A percentile compares a stretch with the other conserved stretches of the same genome.
Conservation (phyloP, 768 basidiomycete genomes). For the Lactifluus rugatus region DNA sequence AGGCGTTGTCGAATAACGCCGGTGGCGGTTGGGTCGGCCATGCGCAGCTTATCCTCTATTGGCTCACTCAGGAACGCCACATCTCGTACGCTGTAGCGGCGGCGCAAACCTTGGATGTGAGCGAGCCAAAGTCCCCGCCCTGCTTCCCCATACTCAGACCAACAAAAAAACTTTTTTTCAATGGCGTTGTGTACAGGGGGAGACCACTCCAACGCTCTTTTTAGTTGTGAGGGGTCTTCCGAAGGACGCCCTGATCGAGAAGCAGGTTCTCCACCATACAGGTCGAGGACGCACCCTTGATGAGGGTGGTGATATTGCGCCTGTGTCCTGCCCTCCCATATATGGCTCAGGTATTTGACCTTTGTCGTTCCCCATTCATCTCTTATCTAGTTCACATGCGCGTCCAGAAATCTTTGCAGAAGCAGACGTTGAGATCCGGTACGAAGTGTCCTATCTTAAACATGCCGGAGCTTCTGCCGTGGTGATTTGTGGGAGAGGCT, state of each 20-base stretch:
- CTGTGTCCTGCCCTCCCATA: conserved; percentile 30
- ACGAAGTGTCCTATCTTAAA: conserved; percentile 4
- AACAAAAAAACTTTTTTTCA: background rate
- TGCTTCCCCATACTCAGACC: background rate
- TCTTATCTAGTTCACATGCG: conserved; percentile 1
- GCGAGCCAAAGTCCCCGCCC: background rate
- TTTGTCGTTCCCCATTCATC: background rate
- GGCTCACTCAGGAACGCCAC: conserved; percentile 42
- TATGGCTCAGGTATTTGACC: conserved; percentile 34
- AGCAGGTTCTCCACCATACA: conserved; percentile 65
- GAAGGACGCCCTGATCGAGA: conserved; percentile 63
- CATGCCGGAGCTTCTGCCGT: conserved; percentile 5
- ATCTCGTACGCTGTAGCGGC: conserved; percentile 34
- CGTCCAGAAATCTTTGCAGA: conserved; percentile 1
- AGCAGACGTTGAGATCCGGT: background rate
- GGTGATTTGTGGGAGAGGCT: conserved; percentile 17
- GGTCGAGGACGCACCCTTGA: conserved; percentile 41
- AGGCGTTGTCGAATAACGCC: conserved; percentile 44
- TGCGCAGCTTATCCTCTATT: conserved; percentile 59
- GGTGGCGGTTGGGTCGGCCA: conserved; percentile 55
- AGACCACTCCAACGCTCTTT: conserved; percentile 40
- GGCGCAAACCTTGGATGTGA: conserved; percentile 22
- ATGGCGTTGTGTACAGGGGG: conserved; percentile 19
- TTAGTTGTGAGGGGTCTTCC: conserved; percentile 56
- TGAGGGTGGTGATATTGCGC: conserved; percentile 37